Conservation (phyloP, 176 grass and related monocot species). For the Hordeum vulgare region DNA sequence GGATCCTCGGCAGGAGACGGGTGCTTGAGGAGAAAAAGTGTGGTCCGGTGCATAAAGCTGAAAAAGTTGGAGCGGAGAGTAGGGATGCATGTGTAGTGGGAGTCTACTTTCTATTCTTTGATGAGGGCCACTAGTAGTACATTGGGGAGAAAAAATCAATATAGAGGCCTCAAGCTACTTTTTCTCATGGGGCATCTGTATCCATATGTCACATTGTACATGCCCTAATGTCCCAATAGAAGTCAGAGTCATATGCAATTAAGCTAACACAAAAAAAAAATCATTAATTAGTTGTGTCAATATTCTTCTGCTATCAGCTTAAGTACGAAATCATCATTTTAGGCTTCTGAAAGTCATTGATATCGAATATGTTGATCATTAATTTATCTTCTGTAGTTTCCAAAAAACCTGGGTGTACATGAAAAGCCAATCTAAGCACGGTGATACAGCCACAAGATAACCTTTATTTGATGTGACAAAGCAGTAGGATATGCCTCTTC, state of each 20-base stretch:
- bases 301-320: not conserved
- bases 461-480: constrained; percentile 93
- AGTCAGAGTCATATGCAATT: not conserved
- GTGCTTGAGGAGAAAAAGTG: no score
- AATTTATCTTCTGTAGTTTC: not conserved
- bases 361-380: not conserved
- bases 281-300: not conserved
- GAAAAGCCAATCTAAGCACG: not conserved
- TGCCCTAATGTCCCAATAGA: no score
- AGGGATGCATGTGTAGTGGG: no score
- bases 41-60: no score
- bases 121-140: no score
- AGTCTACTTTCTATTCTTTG: no score
- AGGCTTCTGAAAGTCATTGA: constrained; percentile 11
- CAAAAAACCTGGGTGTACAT: not conserved
- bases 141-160: no score
- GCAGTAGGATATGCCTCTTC: constrained; percentile 80
- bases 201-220: no score
- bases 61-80: no score
- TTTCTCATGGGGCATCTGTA: no score
- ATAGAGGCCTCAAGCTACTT: no score
- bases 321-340: constrained; percentile 2
- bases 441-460: constrained; percentile 20
- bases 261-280: not conserved
- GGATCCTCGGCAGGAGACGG: no score